Evolutionary conservation across 2,329 filamentous ascomycete genomes (phyloP), one percentile per base, ranked within the genome.

Genomic region (Cladosporium velox): DNA sequence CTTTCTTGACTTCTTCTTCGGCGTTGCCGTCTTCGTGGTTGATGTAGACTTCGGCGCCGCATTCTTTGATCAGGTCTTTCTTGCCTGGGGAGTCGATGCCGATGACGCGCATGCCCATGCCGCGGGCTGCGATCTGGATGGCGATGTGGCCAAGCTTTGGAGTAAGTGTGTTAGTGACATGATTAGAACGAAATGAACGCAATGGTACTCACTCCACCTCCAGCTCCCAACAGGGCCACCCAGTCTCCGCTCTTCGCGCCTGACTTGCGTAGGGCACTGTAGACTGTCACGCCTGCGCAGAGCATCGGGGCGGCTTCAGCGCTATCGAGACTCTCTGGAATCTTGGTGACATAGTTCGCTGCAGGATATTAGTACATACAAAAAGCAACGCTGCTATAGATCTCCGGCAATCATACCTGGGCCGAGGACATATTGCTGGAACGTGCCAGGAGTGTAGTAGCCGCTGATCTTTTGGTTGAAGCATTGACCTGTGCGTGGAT

Each of bases 361-460:
- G 87, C 86, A 12, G 10, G 2, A 14, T 24, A 18, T 47, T 18
- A 47, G n/a, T 47, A n/a, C 8, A 18, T n/a, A 21, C n/a, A 24
- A 21, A 3, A 4, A n/a, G 12, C 32, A n/a, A n/a, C 6, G 38
- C 38, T n/a, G 4, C 18, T 44, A 26, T n/a, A 15, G 1, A 28
- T 14, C 2, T 32, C 26, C 14, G 8, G 32, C 15, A 21, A 21
- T n/a, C 28, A 55, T 55, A 55, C 52, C 52, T 34, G 52, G 52
- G 0, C 83, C 85, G 18, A 89, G 74, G 21, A 85, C 84, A 72
- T 90, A 91, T 77, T 90, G 87, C 74, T 91, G 89, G 74, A 91
- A 91, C n/a, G 88, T 91, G 44, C 89, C 89, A 0, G 88, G 88
- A 0, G 84, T 87, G 74, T 87, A 89, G 78, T 90, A 91, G 5